These are phyloP conservation scores for Botryosphaeria dothidea DNA, from an alignment of 2,329 filamentous ascomycete species.

Conservation along the genomic window DNA sequence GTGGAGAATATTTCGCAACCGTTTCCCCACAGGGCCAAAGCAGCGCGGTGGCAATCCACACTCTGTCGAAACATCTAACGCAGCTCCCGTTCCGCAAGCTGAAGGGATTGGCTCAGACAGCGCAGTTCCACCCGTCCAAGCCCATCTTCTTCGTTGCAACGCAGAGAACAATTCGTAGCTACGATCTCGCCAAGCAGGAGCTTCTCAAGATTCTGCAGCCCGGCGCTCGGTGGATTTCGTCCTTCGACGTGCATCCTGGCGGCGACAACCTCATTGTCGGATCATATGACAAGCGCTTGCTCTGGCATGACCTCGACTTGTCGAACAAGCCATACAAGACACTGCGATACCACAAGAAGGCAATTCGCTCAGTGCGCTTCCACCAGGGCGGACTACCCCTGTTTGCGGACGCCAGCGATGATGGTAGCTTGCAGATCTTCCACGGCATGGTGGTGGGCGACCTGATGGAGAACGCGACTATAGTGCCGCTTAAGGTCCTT, in stretches of 20 bases:
- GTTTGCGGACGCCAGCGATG: constrained; percentile 93
- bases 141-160: constrained; percentile 96
- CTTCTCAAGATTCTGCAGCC: constrained; percentile 92
- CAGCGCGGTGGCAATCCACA: constrained; percentile 89
- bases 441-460: constrained; percentile 94
- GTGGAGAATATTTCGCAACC: constrained; percentile 91
- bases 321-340: constrained; percentile 93
- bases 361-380: constrained; percentile 85
- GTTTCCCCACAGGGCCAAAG: constrained; percentile 79
- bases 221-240: constrained; percentile 91
- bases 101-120: constrained; percentile 78
- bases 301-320: constrained; percentile 97
- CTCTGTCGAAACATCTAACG: constrained; percentile 88
- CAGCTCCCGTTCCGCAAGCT: constrained; percentile 87
- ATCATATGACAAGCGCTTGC: constrained; percentile 86
- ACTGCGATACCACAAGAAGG: constrained; percentile 89
- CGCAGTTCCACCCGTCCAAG: constrained; percentile 90
- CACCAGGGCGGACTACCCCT: constrained; percentile 78
- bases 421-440: constrained; percentile 93
- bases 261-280: constrained; percentile 94
- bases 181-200: constrained; percentile 89
- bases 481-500: constrained; percentile 93
- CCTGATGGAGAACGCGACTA: constrained; percentile 92
- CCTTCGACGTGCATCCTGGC: constrained; percentile 87
- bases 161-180: constrained; percentile 87